These are phyloP conservation scores for Phragmites australis DNA, from an alignment of 176 grass and related monocot genomes.

Conservation along the genomic window DNA sequence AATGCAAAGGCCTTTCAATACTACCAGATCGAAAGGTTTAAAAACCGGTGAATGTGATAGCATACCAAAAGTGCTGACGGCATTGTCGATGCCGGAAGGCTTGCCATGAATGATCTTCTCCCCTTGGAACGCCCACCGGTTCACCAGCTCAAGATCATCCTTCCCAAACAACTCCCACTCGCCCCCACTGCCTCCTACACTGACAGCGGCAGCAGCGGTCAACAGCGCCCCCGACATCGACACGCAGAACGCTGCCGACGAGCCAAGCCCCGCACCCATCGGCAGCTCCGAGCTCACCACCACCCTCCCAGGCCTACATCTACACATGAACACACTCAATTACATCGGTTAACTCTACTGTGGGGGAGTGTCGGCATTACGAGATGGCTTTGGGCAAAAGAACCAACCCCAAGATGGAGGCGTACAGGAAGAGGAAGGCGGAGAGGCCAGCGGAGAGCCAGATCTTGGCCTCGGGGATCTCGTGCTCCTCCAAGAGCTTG, in stretches of 20 bases:
- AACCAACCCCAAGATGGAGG: constrained; percentile 63
- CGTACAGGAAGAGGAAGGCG: constrained; percentile 82
- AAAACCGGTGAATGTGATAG: not conserved
- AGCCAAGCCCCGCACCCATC: constrained; percentile 70
- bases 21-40: not conserved
- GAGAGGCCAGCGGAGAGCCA: constrained; percentile 65
- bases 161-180: constrained; percentile 48
- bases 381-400: not conserved
- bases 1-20: not conserved
- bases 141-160: constrained; percentile 67
- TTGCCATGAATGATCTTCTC: constrained; percentile 92
- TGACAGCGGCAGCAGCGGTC: constrained; percentile 31
- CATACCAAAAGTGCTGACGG: constrained; percentile 82
- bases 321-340: constrained; percentile 20
- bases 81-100: constrained; percentile 91
- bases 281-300: constrained; percentile 72
- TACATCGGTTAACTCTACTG: not conserved
- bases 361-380: not conserved
- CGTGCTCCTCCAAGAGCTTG: constrained; percentile 42
- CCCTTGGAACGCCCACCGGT: constrained; percentile 81
- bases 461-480: constrained; percentile 68
- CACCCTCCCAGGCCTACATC: constrained; percentile 63
- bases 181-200: not conserved
- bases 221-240: constrained; percentile 65
- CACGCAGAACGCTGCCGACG: constrained; percentile 74